Evolutionary conservation across 2,329 filamentous ascomycete genomes (phyloP).

Genomic region (Colletotrichum tanaceti): DNA sequence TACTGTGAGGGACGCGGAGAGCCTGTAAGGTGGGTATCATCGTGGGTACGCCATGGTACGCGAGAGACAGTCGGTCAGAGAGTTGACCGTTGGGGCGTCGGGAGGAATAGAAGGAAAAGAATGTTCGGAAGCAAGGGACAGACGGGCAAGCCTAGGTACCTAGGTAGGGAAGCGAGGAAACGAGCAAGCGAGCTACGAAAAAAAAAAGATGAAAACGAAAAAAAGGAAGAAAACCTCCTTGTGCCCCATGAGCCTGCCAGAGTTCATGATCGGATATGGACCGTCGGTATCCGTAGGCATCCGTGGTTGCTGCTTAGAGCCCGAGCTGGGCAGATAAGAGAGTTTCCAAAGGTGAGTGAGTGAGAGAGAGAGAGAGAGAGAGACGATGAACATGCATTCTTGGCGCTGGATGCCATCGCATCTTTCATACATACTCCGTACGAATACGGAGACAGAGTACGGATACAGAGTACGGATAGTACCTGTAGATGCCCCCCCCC

Average conservation of each 20-base stretch:
- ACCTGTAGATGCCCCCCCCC: constrained; percentile 22
- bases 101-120: constrained; percentile 36
- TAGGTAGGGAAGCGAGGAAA: constrained; percentile 12
- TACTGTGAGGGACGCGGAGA: constrained; percentile 29
- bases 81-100: constrained; percentile 19
- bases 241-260: constrained; percentile 5
- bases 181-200: constrained; percentile 27
- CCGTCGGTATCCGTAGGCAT: constrained; percentile 20
- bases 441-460: no score
- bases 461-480: no score
- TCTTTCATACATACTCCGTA: no score
- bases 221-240: no score
- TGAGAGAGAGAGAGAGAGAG: not conserved
- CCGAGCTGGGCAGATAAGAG: constrained; percentile 2
- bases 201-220: no score
- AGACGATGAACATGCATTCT: constrained; percentile 19
- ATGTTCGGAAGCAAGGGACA: constrained; percentile 36
- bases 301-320: constrained; percentile 1
- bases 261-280: constrained; percentile 27
- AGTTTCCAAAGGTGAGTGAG: not conserved
- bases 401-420: constrained; percentile 31
- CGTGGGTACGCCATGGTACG: constrained; percentile 14
- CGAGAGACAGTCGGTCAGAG: constrained; percentile 21
- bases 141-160: not conserved
- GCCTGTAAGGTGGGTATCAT: constrained; percentile 30